Percentiles rank a stretch among this genome's conserved stretches.
Conservation (phyloP, 257 asterid genomes). For the Solanum microdontum region DNA sequence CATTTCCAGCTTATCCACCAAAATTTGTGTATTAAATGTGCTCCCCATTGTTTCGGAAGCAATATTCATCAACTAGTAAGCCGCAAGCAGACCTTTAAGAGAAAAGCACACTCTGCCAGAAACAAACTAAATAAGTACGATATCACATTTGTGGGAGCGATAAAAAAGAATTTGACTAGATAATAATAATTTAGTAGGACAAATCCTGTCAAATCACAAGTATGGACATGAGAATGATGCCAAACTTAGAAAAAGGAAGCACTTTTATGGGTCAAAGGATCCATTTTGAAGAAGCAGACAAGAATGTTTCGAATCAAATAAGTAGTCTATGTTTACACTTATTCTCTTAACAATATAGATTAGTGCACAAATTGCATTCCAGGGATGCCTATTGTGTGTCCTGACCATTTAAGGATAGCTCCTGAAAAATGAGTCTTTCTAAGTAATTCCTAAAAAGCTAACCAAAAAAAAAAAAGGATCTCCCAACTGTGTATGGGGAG, state of each 20-base stretch:
- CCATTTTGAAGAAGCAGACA: not conserved
- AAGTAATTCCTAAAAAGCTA: not conserved
- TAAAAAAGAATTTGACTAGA: not conserved
- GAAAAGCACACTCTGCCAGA: slow-evolving; percentile 8
- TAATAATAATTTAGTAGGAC: not conserved
- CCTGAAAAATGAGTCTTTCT: not conserved
- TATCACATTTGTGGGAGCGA: not conserved
- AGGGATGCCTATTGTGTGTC: not conserved
- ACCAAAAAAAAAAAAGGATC: not conserved
- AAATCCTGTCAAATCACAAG: not conserved
- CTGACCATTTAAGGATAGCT: not conserved
- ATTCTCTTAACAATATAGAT: not conserved
- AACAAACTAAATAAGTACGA: not conserved
- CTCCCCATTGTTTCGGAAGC: slow-evolving; percentile 53
- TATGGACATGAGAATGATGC: not conserved
- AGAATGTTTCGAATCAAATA: not conserved
- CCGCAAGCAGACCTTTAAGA: slow-evolving; percentile 13
- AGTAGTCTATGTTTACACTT: not conserved
- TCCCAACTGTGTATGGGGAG: not conserved
- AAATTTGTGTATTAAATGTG: slow-evolving; percentile 72
- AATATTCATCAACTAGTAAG: slow-evolving; percentile 13
- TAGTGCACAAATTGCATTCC: not conserved
- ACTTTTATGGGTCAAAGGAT: not conserved
- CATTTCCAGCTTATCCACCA: slow-evolving; percentile 82
- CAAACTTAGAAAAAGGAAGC: not conserved